Percentiles rank a stretch among this genome's conserved stretches.
These are phyloP conservation scores for Naematelia aurantialba DNA, from an alignment of 768 basidiomycete genomes.

Conservation along the genomic window DNA sequence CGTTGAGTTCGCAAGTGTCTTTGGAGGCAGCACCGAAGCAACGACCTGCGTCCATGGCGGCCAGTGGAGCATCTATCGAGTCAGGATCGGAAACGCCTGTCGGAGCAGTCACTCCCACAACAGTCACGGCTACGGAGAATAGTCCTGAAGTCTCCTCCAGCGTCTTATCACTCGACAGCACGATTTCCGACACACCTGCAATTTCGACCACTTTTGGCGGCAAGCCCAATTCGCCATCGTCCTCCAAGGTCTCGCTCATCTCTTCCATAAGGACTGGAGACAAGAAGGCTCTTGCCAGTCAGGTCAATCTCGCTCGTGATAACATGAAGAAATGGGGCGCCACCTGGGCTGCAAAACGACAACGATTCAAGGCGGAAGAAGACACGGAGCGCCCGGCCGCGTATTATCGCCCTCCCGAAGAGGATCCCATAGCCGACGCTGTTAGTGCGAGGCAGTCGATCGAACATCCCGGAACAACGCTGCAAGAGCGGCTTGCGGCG, in stretches of 20 bases:
- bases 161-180: slow-evolving; percentile 1
- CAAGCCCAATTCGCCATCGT: slow-evolving; percentile 10
- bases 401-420: slow-evolving; percentile 32
- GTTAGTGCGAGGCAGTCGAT: slow-evolving; percentile 3
- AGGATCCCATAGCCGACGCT: slow-evolving; percentile 17
- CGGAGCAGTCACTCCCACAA: background rate
- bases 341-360: slow-evolving; percentile 58
- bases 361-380: background rate
- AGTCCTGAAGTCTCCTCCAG: slow-evolving; percentile 6
- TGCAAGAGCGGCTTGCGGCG: slow-evolving; percentile 44
- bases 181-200: background rate
- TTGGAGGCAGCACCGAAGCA: background rate
- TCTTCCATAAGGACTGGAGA: slow-evolving; percentile 71
- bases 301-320: slow-evolving; percentile 65
- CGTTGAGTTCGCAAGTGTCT: background rate
- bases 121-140: background rate
- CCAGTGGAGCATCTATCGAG: background rate
- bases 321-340: slow-evolving; percentile 88
- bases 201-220: background rate
- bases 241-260: slow-evolving; percentile 65
- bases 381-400: slow-evolving; percentile 21
- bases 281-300: slow-evolving; percentile 78
- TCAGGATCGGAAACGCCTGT: background rate
- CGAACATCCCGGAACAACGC: slow-evolving; percentile 12
- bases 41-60: background rate